Base-by-base conservation (phyloP, 176 grass and related monocot genomes). In the Hordeum marinum region DNA sequence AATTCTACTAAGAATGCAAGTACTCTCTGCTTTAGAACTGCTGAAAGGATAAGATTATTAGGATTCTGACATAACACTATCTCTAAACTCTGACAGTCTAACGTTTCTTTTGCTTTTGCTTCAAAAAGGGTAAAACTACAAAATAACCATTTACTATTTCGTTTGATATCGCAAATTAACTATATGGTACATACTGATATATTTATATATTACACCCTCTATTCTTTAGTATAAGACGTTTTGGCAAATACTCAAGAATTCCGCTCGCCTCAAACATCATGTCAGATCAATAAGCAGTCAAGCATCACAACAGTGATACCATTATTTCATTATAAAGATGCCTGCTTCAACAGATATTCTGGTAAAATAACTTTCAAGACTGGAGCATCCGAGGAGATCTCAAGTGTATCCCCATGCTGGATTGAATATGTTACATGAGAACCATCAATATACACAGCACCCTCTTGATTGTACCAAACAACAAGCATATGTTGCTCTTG, bases 341-440 rank as follows among this genome's bases (percentile, higher is more conserved):
- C 34, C 58, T 85, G 75, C 18, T 63, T 82, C 80, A 83, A 66
- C 87, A 98, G 76, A 81, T 77, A 66, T 73, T 82, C 81, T 64
- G 87, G 89, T 77, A 98, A 89, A 95, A 95, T 73, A 83, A 94
- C 89, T 62, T 94, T 95, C 68, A 98, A 89, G 87, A 72, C 25
- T 39, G 93, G 91, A 78, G 91, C 93, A 83, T 86, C 79, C 21
- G 87, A 81, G 20, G 93, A 88, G 81, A 98, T 89, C 74, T 95
- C 91, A 78, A 93, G 84, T 61, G 48, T 85, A 86, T 98, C 93
- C 62, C 96, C 93, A 81, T 95, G 89, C 77, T 85, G 83, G 85
- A 98, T 87, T 62, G 93, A 68, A 83, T 90, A 54, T 72, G 83
- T 62, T 52, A 94, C 89, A 89, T 95, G 93, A 5, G 93, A 94